Evolutionary conservation across 192 early-diverging fungal genomes (phyloP), one percentile per base, ranked within the genome.

Genomic region (Dispira parvispora): DNA sequence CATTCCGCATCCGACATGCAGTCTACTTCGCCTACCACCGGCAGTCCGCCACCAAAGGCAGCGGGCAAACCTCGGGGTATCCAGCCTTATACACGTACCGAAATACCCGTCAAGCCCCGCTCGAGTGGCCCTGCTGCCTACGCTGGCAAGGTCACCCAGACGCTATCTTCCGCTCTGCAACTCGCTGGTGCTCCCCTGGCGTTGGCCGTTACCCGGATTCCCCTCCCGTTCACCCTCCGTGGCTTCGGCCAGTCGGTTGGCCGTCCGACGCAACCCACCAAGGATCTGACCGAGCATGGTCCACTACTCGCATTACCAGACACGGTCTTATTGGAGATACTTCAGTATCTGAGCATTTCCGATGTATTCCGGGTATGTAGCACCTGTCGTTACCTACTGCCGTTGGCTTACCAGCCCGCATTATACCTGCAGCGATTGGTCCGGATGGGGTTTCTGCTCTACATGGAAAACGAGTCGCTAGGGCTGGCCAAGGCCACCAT

Each of bases 311-410:
- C 38, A 0, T 42, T 60, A 12, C 57, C 57, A 28, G 57, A 42
- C 32, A 14, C 9, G 18, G 14, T 60, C 14, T 27, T 42, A 16
- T 43, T 60, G 57, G 14, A 21, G 4, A 60, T 60, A 5, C 13
- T 60, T 2, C 14, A 12, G 14, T 42, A 60, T 16, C 38, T 60
- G 38, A 13, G 21, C 57, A 21, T 60, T 13, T 43, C 32, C 38
- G 57, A 60, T 27, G 3, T 43, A 12, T 14, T 60, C 38, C 25
- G 32, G 2, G 26, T 60, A 1, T 18, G 57, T 16, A 27, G 14
- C 32, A 60, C 57, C 57, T 60, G 57, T 21, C 25, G 57, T 18
- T 21, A 60, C 38, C 38, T 60, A 5, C 14, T 21, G 13, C 57
- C 57, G 6, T 27, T 60, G 13, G 57, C 42, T 43, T 60, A 60